A percentile compares a stretch with the other conserved stretches of the same genome.
Evolutionary conservation across 2,329 filamentous ascomycete species (phyloP).

Genomic region (Aspergillus sp.): DNA sequence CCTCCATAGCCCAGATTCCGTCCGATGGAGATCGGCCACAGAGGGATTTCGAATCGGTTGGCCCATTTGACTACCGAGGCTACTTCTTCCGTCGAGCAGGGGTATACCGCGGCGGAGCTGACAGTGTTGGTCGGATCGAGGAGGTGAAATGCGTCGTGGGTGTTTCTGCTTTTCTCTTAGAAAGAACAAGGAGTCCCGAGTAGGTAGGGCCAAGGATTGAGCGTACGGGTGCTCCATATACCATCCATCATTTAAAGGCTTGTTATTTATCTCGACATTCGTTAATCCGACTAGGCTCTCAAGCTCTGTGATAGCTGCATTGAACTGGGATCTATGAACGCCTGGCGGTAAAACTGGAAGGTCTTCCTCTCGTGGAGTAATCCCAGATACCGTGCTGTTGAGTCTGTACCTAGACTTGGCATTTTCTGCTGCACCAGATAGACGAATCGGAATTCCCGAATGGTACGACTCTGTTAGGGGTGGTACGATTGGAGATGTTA

Average conservation of each 20-base stretch:
- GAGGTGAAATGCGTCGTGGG: not conserved
- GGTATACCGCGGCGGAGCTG: not conserved
- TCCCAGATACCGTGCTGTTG: no score
- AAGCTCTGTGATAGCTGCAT: not conserved
- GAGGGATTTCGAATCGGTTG: constrained; percentile 33
- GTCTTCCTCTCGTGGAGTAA: no score
- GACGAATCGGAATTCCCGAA: no score
- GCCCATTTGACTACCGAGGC: constrained; percentile 13
- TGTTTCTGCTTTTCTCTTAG: not conserved
- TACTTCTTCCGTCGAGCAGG: not conserved
- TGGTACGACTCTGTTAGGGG: no score
- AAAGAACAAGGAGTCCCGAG: no score
- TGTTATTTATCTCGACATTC: not conserved
- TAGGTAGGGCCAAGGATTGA: no score
- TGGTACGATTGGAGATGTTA: no score
- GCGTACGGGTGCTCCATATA: not conserved
- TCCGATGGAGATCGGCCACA: constrained; percentile 39
- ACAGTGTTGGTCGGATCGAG: not conserved
- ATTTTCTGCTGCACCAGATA: no score
- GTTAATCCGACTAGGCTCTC: not conserved
- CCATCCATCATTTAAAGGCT: not conserved
- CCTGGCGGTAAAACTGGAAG: not conserved
- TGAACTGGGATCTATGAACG: not conserved
- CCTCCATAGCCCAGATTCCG: constrained; percentile 54
- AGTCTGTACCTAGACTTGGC: no score